These are phyloP conservation scores for Aspergillus diversus DNA, from an alignment of 495 filamentous ascomycete genomes.

Conservation along the genomic window DNA sequence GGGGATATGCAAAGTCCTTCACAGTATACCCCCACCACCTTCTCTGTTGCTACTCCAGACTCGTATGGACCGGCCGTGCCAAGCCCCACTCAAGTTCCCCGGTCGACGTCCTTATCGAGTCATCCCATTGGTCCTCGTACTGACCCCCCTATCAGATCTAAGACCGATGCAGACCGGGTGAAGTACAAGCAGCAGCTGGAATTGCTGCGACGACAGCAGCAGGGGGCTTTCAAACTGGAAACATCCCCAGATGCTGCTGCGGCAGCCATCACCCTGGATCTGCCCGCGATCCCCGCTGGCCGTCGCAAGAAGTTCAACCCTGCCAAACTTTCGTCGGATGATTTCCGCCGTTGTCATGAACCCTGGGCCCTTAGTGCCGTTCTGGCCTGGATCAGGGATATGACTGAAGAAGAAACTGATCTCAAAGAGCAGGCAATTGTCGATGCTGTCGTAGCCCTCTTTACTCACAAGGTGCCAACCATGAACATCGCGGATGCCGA, in stretches of 20 bases:
- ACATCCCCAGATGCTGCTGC: constrained; percentile 45
- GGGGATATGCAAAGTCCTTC: constrained; percentile 36
- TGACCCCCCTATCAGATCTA: constrained; percentile 81
- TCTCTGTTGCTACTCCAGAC: constrained; percentile 47
- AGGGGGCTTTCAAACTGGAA: constrained; percentile 47
- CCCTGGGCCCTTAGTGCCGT: constrained; percentile 95
- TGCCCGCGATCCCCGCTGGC: constrained; percentile 69
- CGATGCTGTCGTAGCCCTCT: constrained; percentile 85
- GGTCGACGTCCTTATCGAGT: constrained; percentile 82
- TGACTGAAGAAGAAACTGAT: constrained; percentile 84
- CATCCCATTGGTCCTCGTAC: constrained; percentile 81
- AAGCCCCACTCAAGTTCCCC: constrained; percentile 65
- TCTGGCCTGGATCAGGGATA: constrained; percentile 79
- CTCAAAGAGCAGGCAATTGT: constrained; percentile 79
- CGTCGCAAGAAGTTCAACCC: constrained; percentile 81
- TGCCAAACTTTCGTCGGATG: constrained; percentile 78
- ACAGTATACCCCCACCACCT: constrained; percentile 47
- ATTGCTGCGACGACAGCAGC: constrained; percentile 53
- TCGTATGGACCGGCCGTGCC: constrained; percentile 49
- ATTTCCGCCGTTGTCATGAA: constrained; percentile 84
- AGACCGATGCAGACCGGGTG: constrained; percentile 83
- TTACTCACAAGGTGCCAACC: constrained; percentile 94
- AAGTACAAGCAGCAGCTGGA: constrained; percentile 63
- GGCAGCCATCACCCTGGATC: constrained; percentile 63
- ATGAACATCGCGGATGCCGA: constrained; percentile 99